Conservation (phyloP, 805 yeast species). For the Ogataea pilisensis region DNA sequence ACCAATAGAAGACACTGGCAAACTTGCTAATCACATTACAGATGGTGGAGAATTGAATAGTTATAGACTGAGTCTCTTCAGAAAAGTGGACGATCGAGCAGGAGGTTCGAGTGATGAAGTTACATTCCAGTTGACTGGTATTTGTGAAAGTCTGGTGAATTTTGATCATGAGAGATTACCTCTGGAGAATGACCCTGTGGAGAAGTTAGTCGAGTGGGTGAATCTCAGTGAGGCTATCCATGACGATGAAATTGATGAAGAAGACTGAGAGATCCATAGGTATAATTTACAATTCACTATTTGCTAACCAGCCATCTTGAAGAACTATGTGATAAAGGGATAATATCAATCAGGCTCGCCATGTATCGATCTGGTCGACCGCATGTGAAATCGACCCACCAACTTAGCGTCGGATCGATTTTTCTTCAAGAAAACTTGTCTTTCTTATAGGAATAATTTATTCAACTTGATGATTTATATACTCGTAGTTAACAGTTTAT, state of each 20-base stretch:
- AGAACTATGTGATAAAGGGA: too few relatives aligned
- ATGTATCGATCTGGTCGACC: too few relatives aligned
- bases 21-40: not conserved
- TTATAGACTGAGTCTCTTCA: conserved; percentile 7
- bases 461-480: too few relatives aligned
- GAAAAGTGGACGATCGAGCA: conserved; percentile 5
- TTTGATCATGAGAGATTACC: conserved; percentile 22
- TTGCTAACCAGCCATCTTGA: too few relatives aligned
- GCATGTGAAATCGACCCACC: too few relatives aligned
- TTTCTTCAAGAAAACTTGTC: too few relatives aligned
- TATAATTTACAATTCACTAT: too few relatives aligned
- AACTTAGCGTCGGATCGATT: too few relatives aligned
- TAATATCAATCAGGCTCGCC: too few relatives aligned
- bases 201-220: conserved; percentile 21
- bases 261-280: too few relatives aligned
- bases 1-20: not conserved
- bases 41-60: not conserved
- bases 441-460: too few relatives aligned
- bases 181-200: conserved; percentile 15
- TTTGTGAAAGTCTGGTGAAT: conserved; percentile 11
- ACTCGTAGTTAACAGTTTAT: too few relatives aligned
- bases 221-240: conserved; percentile 16
- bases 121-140: conserved; percentile 9
- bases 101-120: conserved; percentile 6
- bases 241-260: conserved; percentile 3